phyloP scores from a whole-genome alignment of 108 stramenopile species.

The Nitzschia inconspicua region DNA sequence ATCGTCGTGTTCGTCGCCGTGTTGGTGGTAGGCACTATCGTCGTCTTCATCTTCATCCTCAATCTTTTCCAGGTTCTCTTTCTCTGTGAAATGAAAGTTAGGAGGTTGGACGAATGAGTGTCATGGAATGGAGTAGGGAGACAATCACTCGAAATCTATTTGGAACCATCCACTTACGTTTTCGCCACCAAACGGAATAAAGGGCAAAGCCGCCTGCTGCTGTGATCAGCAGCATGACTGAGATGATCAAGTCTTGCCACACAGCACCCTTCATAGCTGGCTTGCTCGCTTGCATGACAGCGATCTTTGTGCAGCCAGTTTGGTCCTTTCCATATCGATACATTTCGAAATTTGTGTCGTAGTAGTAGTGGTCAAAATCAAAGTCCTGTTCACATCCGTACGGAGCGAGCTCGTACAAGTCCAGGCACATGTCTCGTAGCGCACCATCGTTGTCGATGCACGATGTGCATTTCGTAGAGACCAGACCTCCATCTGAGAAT shows the following conservation, averaged over 20 bases:
- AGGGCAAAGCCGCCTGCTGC: neutral
- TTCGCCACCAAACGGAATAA: conserved; percentile 16
- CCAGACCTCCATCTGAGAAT: conserved; percentile 33
- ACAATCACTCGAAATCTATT: neutral
- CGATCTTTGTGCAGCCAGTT: conserved; percentile 25
- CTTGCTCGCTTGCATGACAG: neutral
- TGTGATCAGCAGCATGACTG: neutral
- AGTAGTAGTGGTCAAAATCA: conserved; percentile 27
- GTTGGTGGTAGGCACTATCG: conserved; percentile 15
- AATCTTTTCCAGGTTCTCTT: conserved; percentile 28
- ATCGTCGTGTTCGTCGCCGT: conserved; percentile 13
- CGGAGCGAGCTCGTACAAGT: conserved; percentile 16
- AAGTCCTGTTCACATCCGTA: conserved; percentile 19
- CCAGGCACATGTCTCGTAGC: conserved; percentile 22
- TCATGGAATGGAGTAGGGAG: neutral
- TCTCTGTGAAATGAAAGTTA: conserved; percentile 13
- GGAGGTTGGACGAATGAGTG: neutral
- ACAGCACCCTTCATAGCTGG: neutral
- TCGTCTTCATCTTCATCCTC: conserved; percentile 16
- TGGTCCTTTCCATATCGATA: conserved; percentile 27
- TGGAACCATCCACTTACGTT: conserved; percentile 11
- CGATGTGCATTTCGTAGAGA: conserved; percentile 21
- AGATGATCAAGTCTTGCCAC: conserved; percentile 9
- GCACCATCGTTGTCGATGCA: conserved; percentile 28
- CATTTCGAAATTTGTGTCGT: conserved; percentile 27